These are phyloP conservation scores for Trichosporon sp. DNA, from an alignment of 1,284 basidiomycete species.

Conservation along the genomic window DNA sequence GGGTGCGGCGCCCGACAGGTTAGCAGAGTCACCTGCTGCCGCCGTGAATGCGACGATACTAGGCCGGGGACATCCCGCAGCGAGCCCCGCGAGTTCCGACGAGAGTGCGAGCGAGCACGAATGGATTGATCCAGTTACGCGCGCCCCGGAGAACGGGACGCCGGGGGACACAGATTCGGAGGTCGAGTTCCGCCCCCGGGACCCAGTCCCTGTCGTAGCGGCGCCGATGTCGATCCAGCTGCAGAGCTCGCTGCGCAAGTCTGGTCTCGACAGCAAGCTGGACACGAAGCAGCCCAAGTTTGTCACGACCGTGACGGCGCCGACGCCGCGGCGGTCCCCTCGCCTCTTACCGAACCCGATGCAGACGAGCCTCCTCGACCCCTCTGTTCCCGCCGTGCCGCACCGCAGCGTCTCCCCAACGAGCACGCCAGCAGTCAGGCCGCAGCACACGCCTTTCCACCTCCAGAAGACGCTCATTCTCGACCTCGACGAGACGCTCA, in stretches of 20 bases:
- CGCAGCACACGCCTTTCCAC: conserved; percentile 62
- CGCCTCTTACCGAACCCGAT: conserved; percentile 42
- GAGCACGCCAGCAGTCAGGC: conserved; percentile 31
- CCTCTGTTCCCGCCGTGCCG: conserved; percentile 48
- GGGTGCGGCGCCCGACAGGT: not conserved
- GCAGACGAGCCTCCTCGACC: conserved; percentile 38
- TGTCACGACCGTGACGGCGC: conserved; percentile 3
- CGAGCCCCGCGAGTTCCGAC: conserved; percentile 3
- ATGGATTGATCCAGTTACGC: conserved; percentile 45
- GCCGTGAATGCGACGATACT: not conserved
- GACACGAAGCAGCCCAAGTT: conserved; percentile 6
- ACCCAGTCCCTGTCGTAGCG: no score
- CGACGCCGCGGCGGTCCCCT: conserved; percentile 12
- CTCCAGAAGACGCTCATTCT: conserved; percentile 86
- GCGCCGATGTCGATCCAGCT: conserved; percentile 5
- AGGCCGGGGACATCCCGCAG: not conserved
- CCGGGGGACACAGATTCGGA: conserved; percentile 12
- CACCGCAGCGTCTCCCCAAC: conserved; percentile 15
- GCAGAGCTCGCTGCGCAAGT: not conserved
- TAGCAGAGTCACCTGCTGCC: not conserved
- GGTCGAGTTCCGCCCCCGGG: conserved; percentile 1
- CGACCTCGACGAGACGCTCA: conserved; percentile 95
- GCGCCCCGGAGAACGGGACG: conserved; percentile 25
- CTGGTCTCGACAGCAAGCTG: not conserved
- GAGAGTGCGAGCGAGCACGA: conserved; percentile 11